Evolutionary conservation across 2,329 filamentous ascomycete genomes (phyloP), one percentile per base, ranked within the genome.

Genomic region (Sporothrix globosa): DNA sequence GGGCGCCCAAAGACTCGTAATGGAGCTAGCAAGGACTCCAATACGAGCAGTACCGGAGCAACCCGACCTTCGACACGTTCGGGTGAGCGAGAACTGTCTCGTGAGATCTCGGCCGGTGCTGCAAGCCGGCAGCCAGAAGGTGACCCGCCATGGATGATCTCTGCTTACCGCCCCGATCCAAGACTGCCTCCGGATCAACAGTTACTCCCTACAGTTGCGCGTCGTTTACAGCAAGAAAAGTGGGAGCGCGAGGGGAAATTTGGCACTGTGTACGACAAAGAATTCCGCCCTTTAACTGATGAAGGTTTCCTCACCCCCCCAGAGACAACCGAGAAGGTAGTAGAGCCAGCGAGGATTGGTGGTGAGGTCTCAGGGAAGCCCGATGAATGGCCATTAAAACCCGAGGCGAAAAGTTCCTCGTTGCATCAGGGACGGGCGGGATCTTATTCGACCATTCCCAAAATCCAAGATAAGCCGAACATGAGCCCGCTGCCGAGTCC

Each of bases 111-210:
- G 76, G 63, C 70, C 3, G 73, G 75, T 78, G 76, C 79, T 77
- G 79, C 84, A 76, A 78, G 85, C 79, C 87, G 92, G 77, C 87
- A 90, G 54, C 94, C 94, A 0, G 96, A 98, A 82, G 96, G 96
- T 24, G 95, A 98, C 69, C 93, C 96, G 11, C 96, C 96, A 67
- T 99, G 96, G 96, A 87, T 98, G 81, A 88, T 96, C 60, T 92
- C 91, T 27, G 93, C 97, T 81, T 99, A 97, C 80, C 97, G 96
- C 77, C 96, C 96, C 0, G 96, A 99, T 78, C 96, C 96, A 41
- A 90, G 93, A 72, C 84, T 99, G 46, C 96, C 96, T 6, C 96
- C 93, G 0, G 96, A 99, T 73, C 92, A 99, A 79, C 96, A 99
- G 78, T 89, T 99, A 68, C 88, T 99, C 13, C 96, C 96, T 0